Conservation (phyloP, 2,329 filamentous ascomycete genomes). For the Ophidiomyces ophidiicola region DNA sequence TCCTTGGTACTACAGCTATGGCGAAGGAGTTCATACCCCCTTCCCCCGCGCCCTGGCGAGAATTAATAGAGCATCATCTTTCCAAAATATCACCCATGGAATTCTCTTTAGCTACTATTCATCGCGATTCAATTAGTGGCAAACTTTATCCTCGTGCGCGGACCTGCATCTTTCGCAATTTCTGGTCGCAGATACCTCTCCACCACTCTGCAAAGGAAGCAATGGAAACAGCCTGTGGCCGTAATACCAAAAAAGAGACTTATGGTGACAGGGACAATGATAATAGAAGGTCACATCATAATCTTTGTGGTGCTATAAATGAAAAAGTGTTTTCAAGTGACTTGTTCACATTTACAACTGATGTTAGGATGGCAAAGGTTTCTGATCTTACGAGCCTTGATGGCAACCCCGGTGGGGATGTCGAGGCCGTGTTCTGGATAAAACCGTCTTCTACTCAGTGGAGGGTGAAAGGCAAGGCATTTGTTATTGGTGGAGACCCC, state of each 20-base stretch:
- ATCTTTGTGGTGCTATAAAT: conserved; percentile 50
- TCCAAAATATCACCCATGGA: conserved; percentile 3
- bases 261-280: not conserved
- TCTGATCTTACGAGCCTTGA: conserved; percentile 51
- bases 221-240: conserved; percentile 40
- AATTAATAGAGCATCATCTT: conserved; percentile 9
- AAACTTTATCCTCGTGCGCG: conserved; percentile 45
- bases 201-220: conserved; percentile 61
- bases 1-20: too few relatives aligned
- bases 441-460: conserved; percentile 63
- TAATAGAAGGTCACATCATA: too few relatives aligned
- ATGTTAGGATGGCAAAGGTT: conserved; percentile 75
- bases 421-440: conserved; percentile 81
- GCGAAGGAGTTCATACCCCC: not conserved
- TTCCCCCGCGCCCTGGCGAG: conserved; percentile 13
- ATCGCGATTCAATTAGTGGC: conserved; percentile 8
- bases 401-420: conserved; percentile 52
- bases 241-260: not conserved
- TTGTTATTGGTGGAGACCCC: conserved; percentile 61
- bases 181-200: conserved; percentile 56
- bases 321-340: conserved; percentile 61
- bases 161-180: conserved; percentile 73
- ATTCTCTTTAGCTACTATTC: conserved; percentile 15
- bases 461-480: conserved; percentile 66
- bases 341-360: conserved; percentile 71